Base-by-base conservation (phyloP, 805 yeast genomes). In the Ogataea thermomethanolica region DNA sequence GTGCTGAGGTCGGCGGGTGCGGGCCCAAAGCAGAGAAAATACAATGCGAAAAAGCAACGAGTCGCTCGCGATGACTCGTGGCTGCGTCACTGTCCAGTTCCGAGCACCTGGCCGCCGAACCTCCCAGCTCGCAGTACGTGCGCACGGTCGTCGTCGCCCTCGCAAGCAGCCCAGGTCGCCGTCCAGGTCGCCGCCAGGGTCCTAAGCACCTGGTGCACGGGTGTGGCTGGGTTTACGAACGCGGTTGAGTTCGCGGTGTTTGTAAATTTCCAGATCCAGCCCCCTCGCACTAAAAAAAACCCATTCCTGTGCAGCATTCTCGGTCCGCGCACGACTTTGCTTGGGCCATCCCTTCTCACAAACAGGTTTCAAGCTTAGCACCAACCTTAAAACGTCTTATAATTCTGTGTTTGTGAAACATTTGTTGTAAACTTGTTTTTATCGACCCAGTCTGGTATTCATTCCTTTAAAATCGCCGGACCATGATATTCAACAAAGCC, bases 401-500 rank as follows among this genome's bases (percentile, higher is more conserved):
- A 31, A 31, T 37, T 17, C 22, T 13, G 14, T 26, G 7, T 29
- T 20, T 15, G 24, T 21, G 27, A 25, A 29, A 20, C 24, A 31
- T n/a, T 21, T 12, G 10, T 33, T 23, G 8, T 8, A 9, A 13
- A 10, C 22, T 14, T 27, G 28, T 33, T 24, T 38, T 26, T 25
- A 25, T 24, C 27, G 32, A 37, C 8, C 27, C 11, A 12, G 38
- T 39, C 43, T 39, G 43, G 43, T 39, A 40, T 34, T 40, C 44
- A 34, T 40, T 40, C 44, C 44, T 40, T 40, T 31, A 14, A 25
- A 22, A 38, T 38, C 36, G 8, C 35, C 39, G 31, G 37, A 42
- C 39, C 12, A 55, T 55, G 63, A 49, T 42, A 39, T 45, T 51
- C 32, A 48, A 55, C 24, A 46, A 35, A 24, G 25, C 53, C 17